These are phyloP conservation scores for Incumbomyces delicatus DNA, from an alignment of 2,329 filamentous ascomycete genomes.

Conservation along the genomic window DNA sequence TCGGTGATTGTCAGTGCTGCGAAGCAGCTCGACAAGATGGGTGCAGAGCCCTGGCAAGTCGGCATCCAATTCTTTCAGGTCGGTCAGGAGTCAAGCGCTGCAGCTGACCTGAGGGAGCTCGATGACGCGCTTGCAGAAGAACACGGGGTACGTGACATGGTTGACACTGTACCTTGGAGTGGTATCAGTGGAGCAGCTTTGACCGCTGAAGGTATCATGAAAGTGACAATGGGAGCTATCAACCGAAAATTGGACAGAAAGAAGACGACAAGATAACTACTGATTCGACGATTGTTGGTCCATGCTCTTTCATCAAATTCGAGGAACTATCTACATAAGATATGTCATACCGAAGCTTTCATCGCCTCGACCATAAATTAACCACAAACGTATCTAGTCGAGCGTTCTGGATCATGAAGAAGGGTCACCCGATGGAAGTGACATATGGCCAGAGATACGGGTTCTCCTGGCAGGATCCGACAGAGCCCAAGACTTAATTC, in stretches of 20 bases:
- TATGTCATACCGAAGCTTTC: too few species aligned
- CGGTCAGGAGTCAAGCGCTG: constrained; percentile 59
- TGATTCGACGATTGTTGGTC: too few species aligned
- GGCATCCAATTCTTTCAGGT: constrained; percentile 97
- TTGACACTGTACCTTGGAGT: constrained; percentile 76
- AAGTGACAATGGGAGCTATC: constrained; percentile 71
- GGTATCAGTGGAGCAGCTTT: constrained; percentile 42
- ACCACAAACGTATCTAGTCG: too few species aligned
- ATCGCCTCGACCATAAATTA: too few species aligned
- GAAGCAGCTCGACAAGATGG: constrained; percentile 56
- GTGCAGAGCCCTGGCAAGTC: constrained; percentile 69
- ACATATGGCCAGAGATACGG: too few species aligned
- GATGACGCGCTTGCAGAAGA: constrained; percentile 60
- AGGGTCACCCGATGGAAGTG: too few species aligned
- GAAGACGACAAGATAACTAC: background rate
- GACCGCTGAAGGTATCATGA: constrained; percentile 63
- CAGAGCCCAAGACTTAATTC: too few species aligned
- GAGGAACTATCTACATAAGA: too few species aligned
- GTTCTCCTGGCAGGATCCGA: too few species aligned
- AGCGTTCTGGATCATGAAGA: too few species aligned
- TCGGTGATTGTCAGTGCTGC: constrained; percentile 58
- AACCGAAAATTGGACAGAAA: constrained; percentile 53
- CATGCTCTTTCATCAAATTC: too few species aligned
- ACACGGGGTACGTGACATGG: constrained; percentile 68
- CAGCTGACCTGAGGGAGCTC: constrained; percentile 55